phyloP scores from a whole-genome alignment of 1,139 yeast species.

The Schizosaccharomyces versatilis region DNA sequence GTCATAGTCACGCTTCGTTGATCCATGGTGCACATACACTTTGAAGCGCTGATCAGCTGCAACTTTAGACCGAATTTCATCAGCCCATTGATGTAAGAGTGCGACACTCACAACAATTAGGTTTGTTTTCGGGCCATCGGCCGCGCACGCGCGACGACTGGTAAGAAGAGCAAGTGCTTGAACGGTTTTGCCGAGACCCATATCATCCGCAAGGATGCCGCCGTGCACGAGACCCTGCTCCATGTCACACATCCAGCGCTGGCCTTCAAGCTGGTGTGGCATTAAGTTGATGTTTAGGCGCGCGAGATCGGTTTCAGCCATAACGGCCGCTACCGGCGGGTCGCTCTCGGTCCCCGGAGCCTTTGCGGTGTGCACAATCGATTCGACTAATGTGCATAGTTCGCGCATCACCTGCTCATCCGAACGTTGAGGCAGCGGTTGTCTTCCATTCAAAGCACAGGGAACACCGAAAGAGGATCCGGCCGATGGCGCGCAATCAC shows the following conservation, averaged over 20 bases:
- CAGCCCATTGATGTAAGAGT: constrained; percentile 47
- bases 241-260: constrained; percentile 55
- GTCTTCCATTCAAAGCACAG: too few relatives aligned
- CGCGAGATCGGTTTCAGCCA: constrained; percentile 24
- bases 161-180: constrained; percentile 4
- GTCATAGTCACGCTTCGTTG: constrained; percentile 4
- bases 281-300: constrained; percentile 42
- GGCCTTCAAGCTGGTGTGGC: constrained; percentile 69
- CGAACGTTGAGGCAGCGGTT: too few relatives aligned
- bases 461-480: too few relatives aligned
- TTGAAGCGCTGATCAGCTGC: constrained; percentile 12
- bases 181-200: constrained; percentile 4
- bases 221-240: constrained; percentile 23
- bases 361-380: too few relatives aligned
- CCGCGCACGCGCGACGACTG: not conserved
- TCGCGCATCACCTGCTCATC: too few relatives aligned
- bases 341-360: too few relatives aligned
- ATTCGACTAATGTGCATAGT: too few relatives aligned
- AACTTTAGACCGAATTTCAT: constrained; percentile 33
- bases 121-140: constrained; percentile 23
- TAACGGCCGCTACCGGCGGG: too few relatives aligned
- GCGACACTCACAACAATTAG: constrained; percentile 59
- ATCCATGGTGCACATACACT: constrained; percentile 9
- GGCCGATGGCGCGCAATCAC: too few relatives aligned
- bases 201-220: constrained; percentile 6